A percentile compares a stretch with the other conserved stretches of the same genome.
Evolutionary conservation across 2,329 filamentous ascomycete species (phyloP).

Genomic region (Thielaviopsis euricoi): DNA sequence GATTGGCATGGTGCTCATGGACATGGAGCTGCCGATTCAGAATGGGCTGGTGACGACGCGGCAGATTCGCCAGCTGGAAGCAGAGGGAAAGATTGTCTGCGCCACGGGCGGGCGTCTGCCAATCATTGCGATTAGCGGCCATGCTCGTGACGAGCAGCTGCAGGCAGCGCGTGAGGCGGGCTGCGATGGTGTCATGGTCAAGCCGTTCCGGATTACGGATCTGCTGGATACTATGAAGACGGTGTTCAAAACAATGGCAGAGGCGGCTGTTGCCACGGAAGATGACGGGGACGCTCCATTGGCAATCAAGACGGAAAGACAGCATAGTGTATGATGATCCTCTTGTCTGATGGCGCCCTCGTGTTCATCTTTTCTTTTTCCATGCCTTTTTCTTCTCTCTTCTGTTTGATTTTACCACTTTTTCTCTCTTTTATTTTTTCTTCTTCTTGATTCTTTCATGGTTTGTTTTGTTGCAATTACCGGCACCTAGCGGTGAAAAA

Average conservation of each 20-base stretch:
- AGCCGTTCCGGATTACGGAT: slow-evolving; percentile 50
- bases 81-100: slow-evolving; percentile 30
- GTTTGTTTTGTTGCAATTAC: background rate
- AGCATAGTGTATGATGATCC: slow-evolving; percentile 2
- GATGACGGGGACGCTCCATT: background rate
- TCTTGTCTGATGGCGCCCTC: background rate
- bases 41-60: slow-evolving; percentile 52
- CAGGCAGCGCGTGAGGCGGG: slow-evolving; percentile 32
- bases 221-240: slow-evolving; percentile 41
- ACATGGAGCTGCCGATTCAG: slow-evolving; percentile 62
- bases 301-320: background rate
- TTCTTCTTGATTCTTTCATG: background rate
- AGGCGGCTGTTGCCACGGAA: slow-evolving; percentile 5
- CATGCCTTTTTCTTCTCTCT: background rate
- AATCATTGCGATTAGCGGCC: slow-evolving; percentile 52
- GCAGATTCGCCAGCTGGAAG: slow-evolving; percentile 46
- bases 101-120: slow-evolving; percentile 34
- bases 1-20: slow-evolving; percentile 53
- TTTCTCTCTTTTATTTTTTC: background rate
- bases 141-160: slow-evolving; percentile 47
- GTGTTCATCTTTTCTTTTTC: background rate
- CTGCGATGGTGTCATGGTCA: slow-evolving; percentile 52
- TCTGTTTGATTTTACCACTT: background rate
- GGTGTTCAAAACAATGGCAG: slow-evolving; percentile 23
- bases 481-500: background rate